Base-by-base conservation (phyloP, 257 asterid genomes). In the Plantago ovata region DNA sequence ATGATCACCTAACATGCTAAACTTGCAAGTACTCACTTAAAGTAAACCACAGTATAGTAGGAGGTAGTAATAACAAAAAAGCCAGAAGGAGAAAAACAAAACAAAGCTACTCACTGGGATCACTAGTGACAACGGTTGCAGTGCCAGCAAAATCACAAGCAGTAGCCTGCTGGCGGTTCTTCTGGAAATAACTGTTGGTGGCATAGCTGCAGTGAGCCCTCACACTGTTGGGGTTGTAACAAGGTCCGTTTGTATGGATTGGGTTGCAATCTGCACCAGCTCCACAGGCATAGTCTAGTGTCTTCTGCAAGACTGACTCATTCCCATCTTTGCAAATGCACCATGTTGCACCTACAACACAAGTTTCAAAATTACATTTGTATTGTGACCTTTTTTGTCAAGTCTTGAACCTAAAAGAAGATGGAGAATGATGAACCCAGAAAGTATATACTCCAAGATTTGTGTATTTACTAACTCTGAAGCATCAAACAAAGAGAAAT, bases 261-360 rank as follows among this genome's bases (percentile, higher is more conserved):
- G 93, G 89, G 77, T 60, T 65, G 73, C 97, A 89, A 38, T 89
- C 95, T 28, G 90, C 97, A 32, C 97, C 95, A 8, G 81, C 71
- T 61, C 97, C 97, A 58, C 97, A 89, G 7, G 97, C 97, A 51
- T 80, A 89, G 78, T 89, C 97, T 49, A 89, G 75, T 3, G 94
- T 79, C 64, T 80, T 89, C 56, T 89, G 97, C 66, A 89, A 33
- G 0, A 3, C 60, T 16, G 70, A 39, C 0, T 84, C 93, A 55
- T 69, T 56, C 50, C 97, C 97, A 13, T 78, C 89, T 69, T 81
- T 89, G 86, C 97, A 89, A 15, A 87, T 65, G 69, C 95, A 89
- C 94, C 94, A 89, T 12, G 83, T 71, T 39, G 82, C 95, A 66
- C 86, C 97, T 82, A 48, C 66, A 58, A 15, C 16, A 23, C 32